Base-by-base conservation (phyloP, 768 basidiomycete genomes). In the Myochromella boudieri region DNA sequence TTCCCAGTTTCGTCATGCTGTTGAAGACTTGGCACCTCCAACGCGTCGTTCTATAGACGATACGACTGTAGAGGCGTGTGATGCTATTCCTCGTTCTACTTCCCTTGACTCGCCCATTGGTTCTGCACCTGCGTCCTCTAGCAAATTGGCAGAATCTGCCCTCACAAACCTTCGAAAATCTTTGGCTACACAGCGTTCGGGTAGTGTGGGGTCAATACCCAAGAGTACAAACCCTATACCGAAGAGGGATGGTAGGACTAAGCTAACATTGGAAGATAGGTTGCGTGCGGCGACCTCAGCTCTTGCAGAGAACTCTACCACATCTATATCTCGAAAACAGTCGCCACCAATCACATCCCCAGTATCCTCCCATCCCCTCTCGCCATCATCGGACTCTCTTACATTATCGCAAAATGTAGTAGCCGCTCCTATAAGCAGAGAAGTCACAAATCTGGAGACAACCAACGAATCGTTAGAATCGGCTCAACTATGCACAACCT, bases 241-340 rank as follows among this genome's bases (percentile, higher is more conserved):
- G 20, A 39, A 56, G 22, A 60, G 51, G 24, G 54, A 54, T 29
- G 50, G 44, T 15, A 53, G 50, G 29, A 50, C 72, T 37, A 85
- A 86, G 59, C 71, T 77, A 6, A 85, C 77, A 18, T 69, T 91
- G 2, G 90, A 91, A 65, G 89, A 91, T 48, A 74, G 90, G 36
- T 69, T 91, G n/a, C 78, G 84, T 36, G 83, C 86, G 32, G 77
- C 69, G 22, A 74, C 77, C 21, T 76, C 83, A 54, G 73, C 76
- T 17, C 72, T 76, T 42, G 79, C 76, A 15, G 87, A 89, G 15
- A 68, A 73, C 10, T 78, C 79, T 7, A 68, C 63, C 46, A 49
- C 65, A 24, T 47, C 43, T 15, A 50, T 50, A 1, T 74, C 80
- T 15, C 57, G 68, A 5, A 69, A 66, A 31, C 61, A 66, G 14